Base-by-base conservation (phyloP, 139 green algal species). In the Trebouxia sp. region DNA sequence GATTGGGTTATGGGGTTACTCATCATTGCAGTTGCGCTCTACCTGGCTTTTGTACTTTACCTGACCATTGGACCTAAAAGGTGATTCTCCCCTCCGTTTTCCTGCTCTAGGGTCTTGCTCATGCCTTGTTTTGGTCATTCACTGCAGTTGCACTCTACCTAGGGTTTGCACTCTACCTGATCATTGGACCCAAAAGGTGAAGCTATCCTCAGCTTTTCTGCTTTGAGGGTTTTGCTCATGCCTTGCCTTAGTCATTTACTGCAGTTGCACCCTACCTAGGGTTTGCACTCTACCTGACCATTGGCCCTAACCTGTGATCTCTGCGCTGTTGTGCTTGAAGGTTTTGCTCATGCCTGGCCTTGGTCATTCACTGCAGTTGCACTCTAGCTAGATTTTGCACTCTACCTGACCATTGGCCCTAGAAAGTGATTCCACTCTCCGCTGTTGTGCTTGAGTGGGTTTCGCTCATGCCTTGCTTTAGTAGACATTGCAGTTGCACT, bases 381-480 rank as follows among this genome's bases (percentile, higher is more conserved):
- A n/a, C 6, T 76, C 20, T 90, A 90, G 72, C n/a, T 85, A 0
- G 24, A 9, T 8, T 85, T 88, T 50, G 56, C 89, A 5, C 28
- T 53, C 15, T 90, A 87, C 72, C 80, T 90, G 22, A 53, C 77
- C 7, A 11, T 90, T 28, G 82, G 82, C 8, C 84, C 87, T 38
- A 24, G 62, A 0, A 75, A 62, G 74, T 83, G 48, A 48, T 37
- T 1, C 5, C 7, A 9, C 3, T 2, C 5, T 39, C 45, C 26
- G 14, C 28, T 38, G 22, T 58, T n/a, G n/a, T n/a, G n/a, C n/a
- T n/a, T n/a, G n/a, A n/a, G n/a, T n/a, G n/a, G n/a, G n/a, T n/a
- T n/a, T n/a, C n/a, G n/a, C n/a, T n/a, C n/a, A n/a, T n/a, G n/a
- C n/a, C n/a, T n/a, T n/a, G n/a, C n/a, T n/a, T n/a, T 6, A 1